Percentiles rank a stretch among this genome's conserved stretches.
phyloP scores from a whole-genome alignment of 164 flowering plant species.

The Stephania yunnanensis region DNA sequence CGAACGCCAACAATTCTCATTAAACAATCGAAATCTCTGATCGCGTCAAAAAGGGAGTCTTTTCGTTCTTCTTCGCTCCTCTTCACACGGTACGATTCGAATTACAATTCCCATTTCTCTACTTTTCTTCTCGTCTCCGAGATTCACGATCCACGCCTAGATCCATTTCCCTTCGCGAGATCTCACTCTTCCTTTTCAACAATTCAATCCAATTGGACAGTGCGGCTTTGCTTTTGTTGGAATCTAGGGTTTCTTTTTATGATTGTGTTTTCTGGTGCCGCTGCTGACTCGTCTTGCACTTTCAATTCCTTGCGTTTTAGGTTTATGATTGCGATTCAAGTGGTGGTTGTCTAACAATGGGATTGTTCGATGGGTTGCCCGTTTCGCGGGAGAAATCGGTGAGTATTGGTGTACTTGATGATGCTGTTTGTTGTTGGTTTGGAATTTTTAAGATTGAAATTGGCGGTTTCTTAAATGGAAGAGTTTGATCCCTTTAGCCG shows the following conservation, averaged over 20 bases:
- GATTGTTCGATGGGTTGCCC: slow-evolving; percentile 55
- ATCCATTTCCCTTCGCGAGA: neutral
- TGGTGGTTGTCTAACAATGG: slow-evolving; percentile 32
- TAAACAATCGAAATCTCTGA: neutral
- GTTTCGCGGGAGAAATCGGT: slow-evolving; percentile 48
- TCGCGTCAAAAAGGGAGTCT: neutral
- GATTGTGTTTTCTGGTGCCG: neutral
- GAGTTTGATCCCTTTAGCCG: too few species aligned
- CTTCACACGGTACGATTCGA: neutral
- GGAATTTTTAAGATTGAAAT: neutral
- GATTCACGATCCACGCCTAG: neutral
- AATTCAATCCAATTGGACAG: neutral
- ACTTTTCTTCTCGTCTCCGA: neutral
- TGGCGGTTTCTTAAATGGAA: neutral
- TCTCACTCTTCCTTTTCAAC: neutral
- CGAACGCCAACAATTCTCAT: too few species aligned
- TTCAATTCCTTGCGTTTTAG: slow-evolving; percentile 1
- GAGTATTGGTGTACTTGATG: slow-evolving; percentile 19
- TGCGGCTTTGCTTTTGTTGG: neutral
- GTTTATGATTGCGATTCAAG: slow-evolving; percentile 8
- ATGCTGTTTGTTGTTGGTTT: neutral
- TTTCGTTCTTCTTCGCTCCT: neutral
- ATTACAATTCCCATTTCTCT: neutral
- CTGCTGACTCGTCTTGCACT: neutral
- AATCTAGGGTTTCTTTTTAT: slow-evolving; percentile 8